These are phyloP conservation scores for Tausonia pullulans DNA, from an alignment of 1,284 basidiomycete species.

Conservation along the genomic window DNA sequence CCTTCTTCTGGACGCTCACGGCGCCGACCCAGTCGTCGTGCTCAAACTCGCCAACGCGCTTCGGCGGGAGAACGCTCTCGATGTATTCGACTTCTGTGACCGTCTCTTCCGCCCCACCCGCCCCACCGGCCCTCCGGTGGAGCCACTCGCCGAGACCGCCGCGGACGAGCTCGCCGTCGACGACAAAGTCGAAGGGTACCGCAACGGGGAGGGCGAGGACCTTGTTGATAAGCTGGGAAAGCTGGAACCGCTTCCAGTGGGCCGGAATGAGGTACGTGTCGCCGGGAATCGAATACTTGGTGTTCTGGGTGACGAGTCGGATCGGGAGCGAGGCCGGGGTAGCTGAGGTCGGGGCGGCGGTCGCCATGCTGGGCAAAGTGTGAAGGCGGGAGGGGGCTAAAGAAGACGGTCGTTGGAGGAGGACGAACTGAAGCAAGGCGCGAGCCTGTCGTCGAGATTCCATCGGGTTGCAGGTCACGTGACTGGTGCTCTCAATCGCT, in stretches of 20 bases:
- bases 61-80: conserved; percentile 79
- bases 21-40: conserved; percentile 93
- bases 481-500: too few relatives aligned
- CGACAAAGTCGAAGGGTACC: conserved; percentile 88
- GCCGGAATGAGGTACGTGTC: conserved; percentile 91
- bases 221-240: conserved; percentile 97
- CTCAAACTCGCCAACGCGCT: conserved; percentile 64
- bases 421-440: too few relatives aligned
- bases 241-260: conserved; percentile 83
- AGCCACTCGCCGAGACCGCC: conserved; percentile 68
- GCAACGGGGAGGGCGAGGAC: conserved; percentile 58
- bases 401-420: not conserved
- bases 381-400: not conserved
- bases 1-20: conserved; percentile 54
- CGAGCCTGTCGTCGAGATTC: too few relatives aligned
- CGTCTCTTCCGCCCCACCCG: conserved; percentile 43
- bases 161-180: conserved; percentile 69
- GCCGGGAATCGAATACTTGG: conserved; percentile 62
- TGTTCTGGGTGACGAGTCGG: conserved; percentile 65
- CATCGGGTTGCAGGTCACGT: too few relatives aligned
- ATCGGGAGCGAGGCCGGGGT: conserved; percentile 42
- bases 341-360: not conserved
- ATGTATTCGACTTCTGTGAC: conserved; percentile 91
- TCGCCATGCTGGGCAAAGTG: not conserved
- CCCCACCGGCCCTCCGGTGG: conserved; percentile 51